These are phyloP conservation scores for Solanum chacoense DNA, from an alignment of 305 asterid species.

Conservation along the genomic window DNA sequence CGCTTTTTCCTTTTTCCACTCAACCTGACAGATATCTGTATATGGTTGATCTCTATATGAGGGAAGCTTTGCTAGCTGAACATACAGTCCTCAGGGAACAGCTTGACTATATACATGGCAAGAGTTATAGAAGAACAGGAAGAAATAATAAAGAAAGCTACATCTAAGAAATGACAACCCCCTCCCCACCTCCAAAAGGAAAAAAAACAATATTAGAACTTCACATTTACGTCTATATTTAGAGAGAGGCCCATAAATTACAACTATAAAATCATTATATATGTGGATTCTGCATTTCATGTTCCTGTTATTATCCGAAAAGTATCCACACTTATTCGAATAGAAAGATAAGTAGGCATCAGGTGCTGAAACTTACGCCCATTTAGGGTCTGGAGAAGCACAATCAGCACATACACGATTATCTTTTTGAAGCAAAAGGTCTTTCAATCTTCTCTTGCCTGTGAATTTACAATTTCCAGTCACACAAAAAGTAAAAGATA, in stretches of 20 bases:
- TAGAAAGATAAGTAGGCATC: neutral
- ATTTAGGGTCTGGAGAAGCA: constrained; percentile 88
- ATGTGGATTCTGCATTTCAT: neutral
- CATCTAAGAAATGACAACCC: neutral
- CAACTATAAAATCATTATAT: neutral
- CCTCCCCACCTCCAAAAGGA: neutral
- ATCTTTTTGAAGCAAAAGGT: constrained; percentile 60
- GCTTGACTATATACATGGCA: neutral
- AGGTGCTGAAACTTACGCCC: constrained; percentile 78
- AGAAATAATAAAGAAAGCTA: neutral
- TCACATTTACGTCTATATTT: neutral
- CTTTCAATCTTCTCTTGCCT: constrained; percentile 78
- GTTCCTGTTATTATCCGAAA: neutral
- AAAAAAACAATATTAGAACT: neutral
- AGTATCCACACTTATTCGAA: neutral
- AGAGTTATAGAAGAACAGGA: neutral
- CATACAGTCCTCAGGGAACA: neutral
- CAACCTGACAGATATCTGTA: neutral
- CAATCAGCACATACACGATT: constrained; percentile 92
- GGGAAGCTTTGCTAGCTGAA: neutral
- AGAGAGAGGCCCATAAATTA: neutral
- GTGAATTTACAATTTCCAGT: constrained; percentile 1
- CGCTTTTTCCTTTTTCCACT: neutral
- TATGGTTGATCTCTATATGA: neutral
- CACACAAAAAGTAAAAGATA: neutral